Base-by-base conservation (phyloP, 202 grass and related monocot species). In the Elaeis oleifera region DNA sequence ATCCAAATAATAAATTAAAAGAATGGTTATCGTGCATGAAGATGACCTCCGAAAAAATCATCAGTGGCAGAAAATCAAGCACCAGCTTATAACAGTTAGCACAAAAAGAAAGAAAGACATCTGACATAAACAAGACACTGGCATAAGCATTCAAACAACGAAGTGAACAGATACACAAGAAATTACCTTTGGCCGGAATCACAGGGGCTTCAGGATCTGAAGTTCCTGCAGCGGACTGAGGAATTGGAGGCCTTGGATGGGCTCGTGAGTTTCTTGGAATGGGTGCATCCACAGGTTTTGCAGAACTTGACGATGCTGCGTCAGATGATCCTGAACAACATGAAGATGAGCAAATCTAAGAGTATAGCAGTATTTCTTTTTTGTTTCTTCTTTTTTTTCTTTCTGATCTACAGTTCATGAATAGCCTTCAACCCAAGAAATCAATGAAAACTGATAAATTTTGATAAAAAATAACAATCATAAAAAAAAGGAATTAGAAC, bases 221-320 rank as follows among this genome's bases (percentile, higher is more conserved):
- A 44, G 27, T 5, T 44, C 59, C 70, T 23, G 58, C 23, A 39
- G 59, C 59, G 18, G 50, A 39, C 17, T 73, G 70, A 18, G 70
- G 25, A 16, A 27, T 16, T 48, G 70, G 59, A 15, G 58, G 14
- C 50, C 53, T 73, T n/a, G 70, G 70, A 22, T 55, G 24, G 21
- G 27, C 25, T 48, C 25, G 50, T 11, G 51, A 16, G 36, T 27
- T 55, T 62, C 59, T 73, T 24, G 70, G 59, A 16, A 23, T n/a
- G 11, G 70, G 27, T 51, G 54, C n/a, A 23, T 55, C 70, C 15
- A 48, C 59, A 19, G 50, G 49, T 49, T 73, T 73, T n/a, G 26
- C 19, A 56, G 21, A 19, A 44, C 13, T 59, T 21, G 55, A 16
- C 28, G 26, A 16, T 26, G 59, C 9, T 44, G 60, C 51, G 54